Base-by-base conservation (phyloP, 768 basidiomycete genomes). In the Tricholoma flavovirens region DNA sequence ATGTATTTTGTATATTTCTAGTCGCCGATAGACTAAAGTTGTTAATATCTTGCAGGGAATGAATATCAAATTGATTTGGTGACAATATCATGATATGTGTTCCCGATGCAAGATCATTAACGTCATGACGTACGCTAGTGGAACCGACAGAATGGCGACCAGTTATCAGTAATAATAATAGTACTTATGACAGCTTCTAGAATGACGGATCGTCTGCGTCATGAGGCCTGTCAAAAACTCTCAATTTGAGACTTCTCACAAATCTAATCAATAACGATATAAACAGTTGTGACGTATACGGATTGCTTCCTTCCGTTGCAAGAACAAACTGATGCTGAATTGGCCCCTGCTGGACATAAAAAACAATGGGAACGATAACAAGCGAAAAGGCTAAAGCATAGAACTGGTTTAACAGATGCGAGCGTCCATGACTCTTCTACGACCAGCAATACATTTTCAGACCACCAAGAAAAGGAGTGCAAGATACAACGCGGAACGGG, bases 141-240 rank as follows among this genome's bases (percentile, higher is more conserved):
- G 40, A 19, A 42, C 40, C n/a, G 40, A 19, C 17, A 17, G 8
- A 19, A 8, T 12, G 10, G 14, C 33, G 4, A 4, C 12, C 11
- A 35, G 40, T 7, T 8, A 42, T 29, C n/a, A n/a, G n/a, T n/a
- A n/a, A n/a, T n/a, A n/a, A n/a, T n/a, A n/a, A n/a, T n/a, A n/a
- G n/a, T n/a, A n/a, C n/a, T n/a, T n/a, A n/a, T n/a, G n/a, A n/a
- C n/a, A n/a, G 17, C 17, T 45, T 45, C 43, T 45, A 45, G 43
- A 45, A 45, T 42, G 7, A 21, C 8, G 19, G 19, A 46, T 46
- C 22, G 11, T 24, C 22, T 5, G 45, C n/a, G 24, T 4, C 64
- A 19, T 64, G 66, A 55, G 71, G 64, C 62, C 24, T 26, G 24
- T 26, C 24, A 26, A 66, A 67, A 38, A 42, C 21, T 43, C 45